Evolutionary conservation across 805 yeast genomes (phyloP).

Genomic region (Allodekkera sacchari): DNA sequence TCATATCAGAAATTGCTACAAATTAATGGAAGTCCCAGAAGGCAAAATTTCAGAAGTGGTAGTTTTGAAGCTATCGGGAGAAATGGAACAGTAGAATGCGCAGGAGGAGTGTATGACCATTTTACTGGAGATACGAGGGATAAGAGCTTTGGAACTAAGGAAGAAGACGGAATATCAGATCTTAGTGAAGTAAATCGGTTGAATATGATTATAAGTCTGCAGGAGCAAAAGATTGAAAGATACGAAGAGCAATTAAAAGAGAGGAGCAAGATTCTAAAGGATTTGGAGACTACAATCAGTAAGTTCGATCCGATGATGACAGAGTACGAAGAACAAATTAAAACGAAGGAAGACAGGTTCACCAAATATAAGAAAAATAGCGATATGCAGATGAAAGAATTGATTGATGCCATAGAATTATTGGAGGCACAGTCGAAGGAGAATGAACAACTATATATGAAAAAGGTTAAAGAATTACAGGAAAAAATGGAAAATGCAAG

Average conservation of each 20-base stretch:
- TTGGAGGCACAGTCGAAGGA: slow-evolving; percentile 49
- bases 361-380: slow-evolving; percentile 37
- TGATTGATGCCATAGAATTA: slow-evolving; percentile 49
- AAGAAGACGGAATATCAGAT: no score
- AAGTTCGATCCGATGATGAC: slow-evolving; percentile 40
- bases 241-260: slow-evolving; percentile 30
- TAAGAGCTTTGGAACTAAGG: no score
- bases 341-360: slow-evolving; percentile 37
- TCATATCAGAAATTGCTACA: slow-evolving; percentile 37
- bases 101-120: no score
- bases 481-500: background rate
- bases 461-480: slow-evolving; percentile 14
- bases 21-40: slow-evolving; percentile 9
- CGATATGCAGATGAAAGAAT: slow-evolving; percentile 49
- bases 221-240: slow-evolving; percentile 4
- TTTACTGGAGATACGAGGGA: no score
- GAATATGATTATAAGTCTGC: no score
- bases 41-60: no score
- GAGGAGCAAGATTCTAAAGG: slow-evolving; percentile 37
- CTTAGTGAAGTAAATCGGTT: no score
- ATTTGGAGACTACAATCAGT: slow-evolving; percentile 38
- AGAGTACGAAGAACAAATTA: slow-evolving; percentile 36
- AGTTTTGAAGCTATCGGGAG: no score
- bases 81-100: no score
- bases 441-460: slow-evolving; percentile 39